These are phyloP conservation scores for Lecanicillium sp. DNA, from an alignment of 2,329 filamentous ascomycete species.

Conservation along the genomic window DNA sequence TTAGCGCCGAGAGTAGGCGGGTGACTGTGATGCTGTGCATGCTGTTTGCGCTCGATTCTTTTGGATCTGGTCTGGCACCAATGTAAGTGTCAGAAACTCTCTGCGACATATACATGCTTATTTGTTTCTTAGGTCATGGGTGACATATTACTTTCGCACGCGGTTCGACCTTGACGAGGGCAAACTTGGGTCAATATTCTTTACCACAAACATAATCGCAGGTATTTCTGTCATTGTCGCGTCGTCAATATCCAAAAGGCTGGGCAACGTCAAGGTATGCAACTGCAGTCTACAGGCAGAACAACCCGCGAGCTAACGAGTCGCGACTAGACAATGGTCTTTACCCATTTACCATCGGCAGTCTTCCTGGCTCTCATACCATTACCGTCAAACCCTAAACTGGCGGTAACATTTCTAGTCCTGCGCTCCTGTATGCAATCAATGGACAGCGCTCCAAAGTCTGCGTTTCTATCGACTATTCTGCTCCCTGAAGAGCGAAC, in stretches of 20 bases:
- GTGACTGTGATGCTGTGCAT: constrained; percentile 56
- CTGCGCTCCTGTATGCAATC: constrained; percentile 54
- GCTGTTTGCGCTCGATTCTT: constrained; percentile 60
- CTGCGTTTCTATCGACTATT: constrained; percentile 60
- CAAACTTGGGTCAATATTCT: constrained; percentile 46
- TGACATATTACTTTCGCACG: constrained; percentile 47
- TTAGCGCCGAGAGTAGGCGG: constrained; percentile 46
- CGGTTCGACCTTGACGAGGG: constrained; percentile 40
- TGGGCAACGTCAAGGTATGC: constrained; percentile 57
- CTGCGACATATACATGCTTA: constrained; percentile 41
- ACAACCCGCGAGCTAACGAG: too few relatives aligned
- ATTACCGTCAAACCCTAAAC: constrained; percentile 40
- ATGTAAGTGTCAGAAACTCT: constrained; percentile 37
- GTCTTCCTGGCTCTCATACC: constrained; percentile 58
- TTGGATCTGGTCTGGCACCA: constrained; percentile 63
- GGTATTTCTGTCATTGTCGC: constrained; percentile 45
- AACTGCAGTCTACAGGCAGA: too few relatives aligned
- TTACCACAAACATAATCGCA: constrained; percentile 43
- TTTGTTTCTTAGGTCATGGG: constrained; percentile 46
- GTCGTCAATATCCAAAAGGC: constrained; percentile 44
- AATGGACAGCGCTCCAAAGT: constrained; percentile 65
- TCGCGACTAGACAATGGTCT: constrained; percentile 68
- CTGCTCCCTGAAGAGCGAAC: constrained; percentile 60
- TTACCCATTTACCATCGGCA: constrained; percentile 63
- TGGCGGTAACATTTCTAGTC: constrained; percentile 53